Evolutionary conservation across 768 basidiomycete species (phyloP).

Genomic region (Pisolithus marmoratus): DNA sequence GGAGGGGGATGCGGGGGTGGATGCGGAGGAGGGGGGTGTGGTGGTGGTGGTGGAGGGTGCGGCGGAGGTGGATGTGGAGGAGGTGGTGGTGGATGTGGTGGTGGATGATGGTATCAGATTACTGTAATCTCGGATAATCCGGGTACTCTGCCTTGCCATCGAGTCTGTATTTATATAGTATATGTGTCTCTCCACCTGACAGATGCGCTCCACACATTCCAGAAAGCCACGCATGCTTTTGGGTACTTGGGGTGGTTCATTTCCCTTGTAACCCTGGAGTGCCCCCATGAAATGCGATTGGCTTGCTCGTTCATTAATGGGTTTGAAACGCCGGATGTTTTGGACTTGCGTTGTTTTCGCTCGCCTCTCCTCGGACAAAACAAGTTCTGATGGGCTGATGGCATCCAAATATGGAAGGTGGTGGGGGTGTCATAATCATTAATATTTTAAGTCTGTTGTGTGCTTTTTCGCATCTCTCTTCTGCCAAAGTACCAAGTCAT

Average conservation of each 20-base stretch:
- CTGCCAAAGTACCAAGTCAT: conserved; percentile 5
- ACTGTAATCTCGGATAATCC: too few species aligned
- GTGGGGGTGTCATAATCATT: background rate
- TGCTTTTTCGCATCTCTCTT: background rate
- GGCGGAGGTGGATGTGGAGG: background rate
- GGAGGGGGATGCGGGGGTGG: background rate
- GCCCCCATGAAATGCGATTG: background rate
- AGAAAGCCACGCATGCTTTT: background rate
- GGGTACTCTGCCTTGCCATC: too few species aligned
- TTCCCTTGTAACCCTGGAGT: background rate
- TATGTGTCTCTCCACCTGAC: background rate
- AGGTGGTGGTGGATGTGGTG: background rate
- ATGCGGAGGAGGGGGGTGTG: background rate
- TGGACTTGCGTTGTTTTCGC: too few species aligned
- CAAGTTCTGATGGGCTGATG: too few species aligned
- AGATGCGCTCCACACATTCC: background rate
- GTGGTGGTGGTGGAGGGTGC: background rate
- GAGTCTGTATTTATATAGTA: too few species aligned
- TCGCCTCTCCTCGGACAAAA: too few species aligned
- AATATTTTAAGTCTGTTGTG: too few species aligned
- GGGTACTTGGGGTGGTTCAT: background rate
- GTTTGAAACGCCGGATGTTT: too few species aligned
- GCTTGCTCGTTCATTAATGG: background rate
- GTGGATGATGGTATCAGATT: background rate
- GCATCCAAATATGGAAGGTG: too few species aligned